phyloP scores from a whole-genome alignment of 805 yeast genomes.

The Lipomyces yamanashiensis region DNA sequence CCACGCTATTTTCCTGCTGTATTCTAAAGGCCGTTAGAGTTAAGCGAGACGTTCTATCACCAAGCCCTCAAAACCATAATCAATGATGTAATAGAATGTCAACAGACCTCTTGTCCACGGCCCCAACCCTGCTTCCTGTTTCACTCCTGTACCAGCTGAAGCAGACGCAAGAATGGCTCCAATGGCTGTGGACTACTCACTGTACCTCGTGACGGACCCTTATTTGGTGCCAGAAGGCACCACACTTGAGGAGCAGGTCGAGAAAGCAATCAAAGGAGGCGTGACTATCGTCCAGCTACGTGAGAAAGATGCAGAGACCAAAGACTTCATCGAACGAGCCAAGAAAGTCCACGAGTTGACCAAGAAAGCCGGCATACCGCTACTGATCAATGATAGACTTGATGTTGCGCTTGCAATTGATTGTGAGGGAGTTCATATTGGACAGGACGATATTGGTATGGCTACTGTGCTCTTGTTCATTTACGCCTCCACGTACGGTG shows the following conservation, averaged over 20 bases:
- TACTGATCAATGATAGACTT: slow-evolving; percentile 82
- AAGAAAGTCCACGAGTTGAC: slow-evolving; percentile 64
- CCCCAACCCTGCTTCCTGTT: too few species aligned
- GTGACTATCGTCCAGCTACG: slow-evolving; percentile 82
- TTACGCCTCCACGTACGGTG: neutral
- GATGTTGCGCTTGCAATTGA: slow-evolving; percentile 89
- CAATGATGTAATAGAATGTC: too few species aligned
- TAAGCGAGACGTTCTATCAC: too few species aligned
- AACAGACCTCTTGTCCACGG: too few species aligned
- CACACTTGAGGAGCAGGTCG: slow-evolving; percentile 62
- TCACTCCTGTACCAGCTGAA: neutral
- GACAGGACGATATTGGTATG: slow-evolving; percentile 80
- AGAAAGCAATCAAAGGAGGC: slow-evolving; percentile 67
- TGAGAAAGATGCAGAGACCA: slow-evolving; percentile 74
- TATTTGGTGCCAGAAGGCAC: slow-evolving; percentile 67
- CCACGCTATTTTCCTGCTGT: too few species aligned
- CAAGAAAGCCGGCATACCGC: slow-evolving; percentile 62
- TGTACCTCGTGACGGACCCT: slow-evolving; percentile 82
- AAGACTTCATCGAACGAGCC: slow-evolving; percentile 69
- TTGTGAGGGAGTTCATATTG: slow-evolving; percentile 92
- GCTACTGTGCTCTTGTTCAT: neutral
- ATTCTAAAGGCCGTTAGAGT: too few species aligned
- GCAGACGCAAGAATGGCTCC: neutral
- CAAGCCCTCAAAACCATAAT: too few species aligned
- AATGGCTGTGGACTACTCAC: slow-evolving; percentile 55